Percentiles rank a stretch among this genome's conserved stretches.
These are phyloP conservation scores for Scutellaria baicalensis DNA, from an alignment of 257 asterid species.

Conservation along the genomic window DNA sequence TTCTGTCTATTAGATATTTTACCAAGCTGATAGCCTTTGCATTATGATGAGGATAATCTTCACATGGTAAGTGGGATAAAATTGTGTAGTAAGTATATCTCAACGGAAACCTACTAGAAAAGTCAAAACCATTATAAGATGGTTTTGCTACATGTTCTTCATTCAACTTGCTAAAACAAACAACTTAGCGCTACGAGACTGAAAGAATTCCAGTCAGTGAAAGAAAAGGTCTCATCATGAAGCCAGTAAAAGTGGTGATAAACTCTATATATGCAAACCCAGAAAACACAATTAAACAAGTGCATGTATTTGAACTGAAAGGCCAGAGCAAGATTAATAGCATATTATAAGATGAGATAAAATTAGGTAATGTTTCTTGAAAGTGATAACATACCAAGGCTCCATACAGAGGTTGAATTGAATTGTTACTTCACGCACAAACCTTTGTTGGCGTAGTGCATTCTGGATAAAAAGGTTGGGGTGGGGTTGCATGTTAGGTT, in stretches of 20 bases:
- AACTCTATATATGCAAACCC: neutral
- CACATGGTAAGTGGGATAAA: neutral
- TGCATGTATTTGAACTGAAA: neutral
- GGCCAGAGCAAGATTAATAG: neutral
- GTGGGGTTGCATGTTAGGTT: neutral
- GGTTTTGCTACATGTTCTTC: neutral
- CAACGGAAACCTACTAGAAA: neutral
- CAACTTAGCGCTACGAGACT: neutral
- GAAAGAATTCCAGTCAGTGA: constrained; percentile 1
- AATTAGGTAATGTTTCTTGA: neutral
- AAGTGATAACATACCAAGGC: constrained; percentile 69
- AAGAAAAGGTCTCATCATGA: neutral
- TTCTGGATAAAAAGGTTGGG: constrained; percentile 39
- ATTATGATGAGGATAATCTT: neutral
- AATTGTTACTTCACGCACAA: constrained; percentile 85
- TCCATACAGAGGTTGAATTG: constrained; percentile 94
- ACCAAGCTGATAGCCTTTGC: neutral
- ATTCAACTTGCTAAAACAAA: neutral
- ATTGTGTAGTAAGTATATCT: neutral
- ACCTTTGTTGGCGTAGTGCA: constrained; percentile 86
- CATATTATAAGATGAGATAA: neutral
- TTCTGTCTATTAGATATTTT: neutral
- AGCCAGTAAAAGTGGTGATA: neutral
- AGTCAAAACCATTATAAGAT: neutral
- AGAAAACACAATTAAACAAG: neutral